These are phyloP conservation scores for Arxiozyma telluris DNA, from an alignment of 1,139 yeast genomes.

Conservation along the genomic window DNA sequence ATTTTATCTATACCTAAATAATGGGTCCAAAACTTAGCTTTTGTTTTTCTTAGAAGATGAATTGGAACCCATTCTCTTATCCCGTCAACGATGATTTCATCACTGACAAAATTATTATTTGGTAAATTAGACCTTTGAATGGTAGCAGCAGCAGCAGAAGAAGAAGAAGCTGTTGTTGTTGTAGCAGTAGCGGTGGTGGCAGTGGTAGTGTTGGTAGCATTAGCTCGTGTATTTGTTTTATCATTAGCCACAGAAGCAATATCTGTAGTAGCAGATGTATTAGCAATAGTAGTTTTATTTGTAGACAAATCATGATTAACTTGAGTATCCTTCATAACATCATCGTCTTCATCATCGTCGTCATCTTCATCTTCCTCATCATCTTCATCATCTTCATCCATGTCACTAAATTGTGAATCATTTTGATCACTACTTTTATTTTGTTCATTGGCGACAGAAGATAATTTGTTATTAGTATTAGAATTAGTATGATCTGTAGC, in stretches of 20 bases:
- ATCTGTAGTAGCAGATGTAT: too few relatives aligned
- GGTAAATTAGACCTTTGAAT: not conserved
- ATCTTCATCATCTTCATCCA: not conserved
- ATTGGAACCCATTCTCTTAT: constrained; percentile 13
- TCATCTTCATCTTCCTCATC: not conserved
- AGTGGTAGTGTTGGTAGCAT: not conserved
- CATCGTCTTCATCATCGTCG: not conserved
- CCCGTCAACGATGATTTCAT: constrained; percentile 4
- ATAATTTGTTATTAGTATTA: not conserved
- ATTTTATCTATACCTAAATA: constrained; percentile 7
- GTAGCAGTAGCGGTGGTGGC: not conserved
- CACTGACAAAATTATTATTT: not conserved
- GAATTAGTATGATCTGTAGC: not conserved
- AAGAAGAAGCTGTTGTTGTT: too few relatives aligned
- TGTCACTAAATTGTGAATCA: constrained; percentile 2
- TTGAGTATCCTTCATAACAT: too few relatives aligned
- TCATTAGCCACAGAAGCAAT: not conserved
- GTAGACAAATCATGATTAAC: not conserved
- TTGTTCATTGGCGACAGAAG: not conserved
- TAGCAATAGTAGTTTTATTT: not conserved
- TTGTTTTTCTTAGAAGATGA: constrained; percentile 9
- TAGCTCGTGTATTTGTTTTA: too few relatives aligned
- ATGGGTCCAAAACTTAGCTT: constrained; percentile 13
- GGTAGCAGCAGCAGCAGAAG: not conserved
- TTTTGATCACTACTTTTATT: not conserved